Percentiles rank a stretch among this genome's conserved stretches.
phyloP scores from a whole-genome alignment of 2,329 filamentous ascomycete species.

The Exophiala lecanii-corni region DNA sequence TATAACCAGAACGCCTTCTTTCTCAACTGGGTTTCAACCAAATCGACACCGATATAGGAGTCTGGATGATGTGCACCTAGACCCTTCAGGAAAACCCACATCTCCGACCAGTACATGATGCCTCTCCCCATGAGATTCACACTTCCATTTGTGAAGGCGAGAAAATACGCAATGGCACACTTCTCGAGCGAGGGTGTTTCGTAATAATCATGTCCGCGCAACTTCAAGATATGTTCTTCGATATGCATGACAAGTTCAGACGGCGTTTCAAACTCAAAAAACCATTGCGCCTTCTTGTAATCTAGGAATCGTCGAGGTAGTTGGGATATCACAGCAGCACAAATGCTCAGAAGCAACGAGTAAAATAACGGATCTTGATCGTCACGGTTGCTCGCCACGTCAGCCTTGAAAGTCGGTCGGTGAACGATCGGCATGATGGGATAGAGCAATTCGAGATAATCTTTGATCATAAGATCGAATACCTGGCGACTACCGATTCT shows the following conservation, averaged over 20 bases:
- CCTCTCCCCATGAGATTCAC: background rate
- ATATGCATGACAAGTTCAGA: background rate
- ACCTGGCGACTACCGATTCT: background rate
- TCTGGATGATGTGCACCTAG: background rate
- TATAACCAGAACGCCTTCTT: slow-evolving; percentile 1
- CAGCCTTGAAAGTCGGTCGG: background rate
- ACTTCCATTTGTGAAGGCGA: background rate
- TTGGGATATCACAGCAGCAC: background rate
- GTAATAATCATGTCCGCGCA: background rate
- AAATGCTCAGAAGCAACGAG: background rate
- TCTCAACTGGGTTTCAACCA: background rate
- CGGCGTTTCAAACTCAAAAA: background rate
- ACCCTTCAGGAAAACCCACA: background rate
- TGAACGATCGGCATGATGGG: background rate
- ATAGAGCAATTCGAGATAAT: slow-evolving; percentile 1
- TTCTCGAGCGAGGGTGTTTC: background rate
- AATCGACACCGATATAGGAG: background rate
- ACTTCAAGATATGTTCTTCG: background rate
- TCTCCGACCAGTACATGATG: background rate
- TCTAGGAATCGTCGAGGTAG: slow-evolving; percentile 3
- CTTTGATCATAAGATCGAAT: background rate
- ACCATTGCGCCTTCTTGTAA: slow-evolving; percentile 1
- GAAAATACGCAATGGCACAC: background rate
- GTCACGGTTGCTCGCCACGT: background rate
- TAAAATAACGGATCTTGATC: background rate